Evolutionary conservation across 495 filamentous ascomycete genomes (phyloP).

Genomic region (Daldinia vernicosa): DNA sequence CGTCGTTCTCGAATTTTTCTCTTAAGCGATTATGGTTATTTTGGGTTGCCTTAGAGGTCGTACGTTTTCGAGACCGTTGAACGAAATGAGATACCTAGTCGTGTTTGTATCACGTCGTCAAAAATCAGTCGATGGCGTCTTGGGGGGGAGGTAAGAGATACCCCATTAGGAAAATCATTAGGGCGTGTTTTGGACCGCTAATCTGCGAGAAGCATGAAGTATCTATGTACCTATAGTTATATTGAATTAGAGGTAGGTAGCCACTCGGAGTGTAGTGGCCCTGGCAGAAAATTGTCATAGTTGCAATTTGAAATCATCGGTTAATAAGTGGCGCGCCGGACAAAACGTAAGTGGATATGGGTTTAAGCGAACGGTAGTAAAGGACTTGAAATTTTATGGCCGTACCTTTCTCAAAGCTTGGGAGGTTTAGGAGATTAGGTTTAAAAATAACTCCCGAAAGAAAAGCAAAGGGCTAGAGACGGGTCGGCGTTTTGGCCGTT

Average conservation of each 20-base stretch:
- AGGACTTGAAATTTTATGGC: not conserved
- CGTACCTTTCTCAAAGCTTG: not conserved
- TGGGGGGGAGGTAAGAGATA: constrained; percentile 35
- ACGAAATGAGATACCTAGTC: not conserved
- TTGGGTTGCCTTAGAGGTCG: not conserved
- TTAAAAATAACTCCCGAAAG: constrained; percentile 40
- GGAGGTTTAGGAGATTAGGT: constrained; percentile 18
- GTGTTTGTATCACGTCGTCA: not conserved
- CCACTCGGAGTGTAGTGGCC: not conserved
- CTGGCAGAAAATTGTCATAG: not conserved
- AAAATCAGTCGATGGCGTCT: not conserved
- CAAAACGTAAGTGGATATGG: not conserved
- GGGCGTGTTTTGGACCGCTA: not conserved
- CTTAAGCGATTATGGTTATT: not conserved
- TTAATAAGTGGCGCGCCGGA: constrained; percentile 18
- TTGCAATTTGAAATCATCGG: constrained; percentile 18
- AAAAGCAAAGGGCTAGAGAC: not conserved
- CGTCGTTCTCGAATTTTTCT: not conserved
- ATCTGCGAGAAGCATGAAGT: not conserved
- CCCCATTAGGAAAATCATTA: constrained; percentile 27
- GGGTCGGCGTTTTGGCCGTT: constrained; percentile 3
- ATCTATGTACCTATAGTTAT: not conserved
- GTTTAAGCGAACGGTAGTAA: not conserved
- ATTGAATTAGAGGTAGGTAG: not conserved
- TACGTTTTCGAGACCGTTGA: not conserved